phyloP scores from a whole-genome alignment of 2,329 filamentous ascomycete genomes.

The Penicillium sp. region DNA sequence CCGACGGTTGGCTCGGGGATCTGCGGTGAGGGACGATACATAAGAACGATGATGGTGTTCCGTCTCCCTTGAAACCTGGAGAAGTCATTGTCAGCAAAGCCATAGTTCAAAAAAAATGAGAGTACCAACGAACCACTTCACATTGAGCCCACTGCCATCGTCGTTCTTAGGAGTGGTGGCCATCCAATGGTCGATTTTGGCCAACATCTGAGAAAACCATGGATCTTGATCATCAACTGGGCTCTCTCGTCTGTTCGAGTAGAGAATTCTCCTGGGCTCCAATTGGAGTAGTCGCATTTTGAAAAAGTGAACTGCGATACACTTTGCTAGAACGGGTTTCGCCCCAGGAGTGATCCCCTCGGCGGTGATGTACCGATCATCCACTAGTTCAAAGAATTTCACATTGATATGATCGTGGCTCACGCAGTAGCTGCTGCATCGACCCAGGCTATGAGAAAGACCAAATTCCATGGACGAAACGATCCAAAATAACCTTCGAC shows the following conservation, averaged over 20 bases:
- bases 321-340: conserved; percentile 75
- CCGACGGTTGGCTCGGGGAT: conserved; percentile 76
- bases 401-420: conserved; percentile 81
- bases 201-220: conserved; percentile 80
- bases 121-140: conserved; percentile 65
- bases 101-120: not conserved
- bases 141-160: conserved; percentile 68
- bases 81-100: conserved; percentile 1
- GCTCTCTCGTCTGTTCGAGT: conserved; percentile 75
- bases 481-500: conserved; percentile 83
- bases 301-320: conserved; percentile 87
- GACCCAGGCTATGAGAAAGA: conserved; percentile 80
- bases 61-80: conserved; percentile 64
- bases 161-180: conserved; percentile 71
- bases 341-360: conserved; percentile 69
- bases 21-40: conserved; percentile 89
- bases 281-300: conserved; percentile 85
- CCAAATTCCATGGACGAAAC: conserved; percentile 85
- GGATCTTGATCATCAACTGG: conserved; percentile 78
- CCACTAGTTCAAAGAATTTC: conserved; percentile 75
- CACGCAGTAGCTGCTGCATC: conserved; percentile 81
- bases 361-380: conserved; percentile 78
- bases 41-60: conserved; percentile 83
- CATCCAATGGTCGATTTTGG: conserved; percentile 76
- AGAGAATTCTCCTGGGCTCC: conserved; percentile 81